Percentiles rank a stretch among this genome's conserved stretches.
Conservation (phyloP, 805 yeast species). For the Monosporozyma siamensis region DNA sequence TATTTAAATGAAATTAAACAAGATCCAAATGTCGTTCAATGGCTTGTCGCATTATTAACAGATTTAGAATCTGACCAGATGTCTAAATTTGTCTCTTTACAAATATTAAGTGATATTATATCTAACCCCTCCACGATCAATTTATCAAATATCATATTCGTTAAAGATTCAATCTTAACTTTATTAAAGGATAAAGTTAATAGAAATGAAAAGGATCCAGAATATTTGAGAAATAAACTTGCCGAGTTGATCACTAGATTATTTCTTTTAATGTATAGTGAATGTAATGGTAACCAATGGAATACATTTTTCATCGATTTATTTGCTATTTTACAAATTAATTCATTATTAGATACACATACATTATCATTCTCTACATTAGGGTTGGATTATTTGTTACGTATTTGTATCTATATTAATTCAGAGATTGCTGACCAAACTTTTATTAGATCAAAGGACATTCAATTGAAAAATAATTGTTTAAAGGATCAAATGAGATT, state of each 20-base stretch:
- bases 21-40: conserved; percentile 20
- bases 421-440: conserved; percentile 90
- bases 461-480: conserved; percentile 53
- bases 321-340: conserved; percentile 17
- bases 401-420: conserved; percentile 69
- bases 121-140: conserved; percentile 1
- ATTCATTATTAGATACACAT: conserved; percentile 4
- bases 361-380: conserved; percentile 25
- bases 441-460: conserved; percentile 56
- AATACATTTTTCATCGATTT: conserved; percentile 26
- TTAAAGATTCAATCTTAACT: conserved; percentile 20
- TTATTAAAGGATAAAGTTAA: conserved; percentile 18
- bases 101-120: conserved; percentile 23
- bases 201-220: conserved; percentile 19
- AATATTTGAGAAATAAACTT: conserved; percentile 28
- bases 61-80: conserved; percentile 22
- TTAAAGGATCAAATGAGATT: conserved; percentile 78
- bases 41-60: conserved; percentile 19
- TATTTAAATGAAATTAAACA: conserved; percentile 23
- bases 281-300: conserved; percentile 26
- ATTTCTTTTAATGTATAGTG: conserved; percentile 27
- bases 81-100: conserved; percentile 28
- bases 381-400: conserved; percentile 61
- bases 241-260: conserved; percentile 28
- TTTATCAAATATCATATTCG: conserved; percentile 8